phyloP scores from a whole-genome alignment of 495 filamentous ascomycete species.

The Aspergillus asperescens region DNA sequence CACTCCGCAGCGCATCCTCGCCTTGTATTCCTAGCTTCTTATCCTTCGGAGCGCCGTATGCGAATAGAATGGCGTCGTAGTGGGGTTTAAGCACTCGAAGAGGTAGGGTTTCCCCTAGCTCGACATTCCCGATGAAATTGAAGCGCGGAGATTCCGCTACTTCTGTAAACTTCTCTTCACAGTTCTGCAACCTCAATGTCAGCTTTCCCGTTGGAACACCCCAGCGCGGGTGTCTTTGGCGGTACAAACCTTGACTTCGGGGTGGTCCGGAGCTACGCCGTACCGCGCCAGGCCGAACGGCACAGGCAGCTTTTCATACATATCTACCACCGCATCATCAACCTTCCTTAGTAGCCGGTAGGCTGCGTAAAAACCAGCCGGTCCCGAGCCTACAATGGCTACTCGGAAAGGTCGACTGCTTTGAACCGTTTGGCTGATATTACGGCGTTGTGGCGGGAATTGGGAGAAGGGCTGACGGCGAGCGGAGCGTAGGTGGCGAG shows the following conservation, averaged over 20 bases:
- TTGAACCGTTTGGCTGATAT: slow-evolving; percentile 31
- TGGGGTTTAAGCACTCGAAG: slow-evolving; percentile 66
- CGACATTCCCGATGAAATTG: slow-evolving; percentile 86
- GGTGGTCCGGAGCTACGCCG: slow-evolving; percentile 94
- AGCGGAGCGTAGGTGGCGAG: slow-evolving; percentile 12
- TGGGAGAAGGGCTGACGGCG: slow-evolving; percentile 4
- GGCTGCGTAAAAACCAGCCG: slow-evolving; percentile 93
- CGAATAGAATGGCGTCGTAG: slow-evolving; percentile 89
- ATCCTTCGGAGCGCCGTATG: slow-evolving; percentile 87
- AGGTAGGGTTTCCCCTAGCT: slow-evolving; percentile 69
- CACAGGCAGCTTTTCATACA: slow-evolving; percentile 92
- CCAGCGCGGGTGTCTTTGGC: not conserved
- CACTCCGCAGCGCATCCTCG: slow-evolving; percentile 63
- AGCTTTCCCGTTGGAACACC: not conserved
- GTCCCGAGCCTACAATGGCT: slow-evolving; percentile 89
- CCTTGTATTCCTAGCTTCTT: slow-evolving; percentile 71
- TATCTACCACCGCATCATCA: slow-evolving; percentile 70
- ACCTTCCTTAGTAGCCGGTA: slow-evolving; percentile 74
- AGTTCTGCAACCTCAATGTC: slow-evolving; percentile 62
- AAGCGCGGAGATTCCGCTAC: slow-evolving; percentile 77
- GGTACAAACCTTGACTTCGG: slow-evolving; percentile 82
- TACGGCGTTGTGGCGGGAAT: slow-evolving; percentile 20
- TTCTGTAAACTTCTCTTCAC: slow-evolving; percentile 85
- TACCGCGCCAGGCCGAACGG: slow-evolving; percentile 89
- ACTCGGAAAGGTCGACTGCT: slow-evolving; percentile 60